phyloP scores from a whole-genome alignment of 1,284 basidiomycete species.

The Sphagnurus paluster region DNA sequence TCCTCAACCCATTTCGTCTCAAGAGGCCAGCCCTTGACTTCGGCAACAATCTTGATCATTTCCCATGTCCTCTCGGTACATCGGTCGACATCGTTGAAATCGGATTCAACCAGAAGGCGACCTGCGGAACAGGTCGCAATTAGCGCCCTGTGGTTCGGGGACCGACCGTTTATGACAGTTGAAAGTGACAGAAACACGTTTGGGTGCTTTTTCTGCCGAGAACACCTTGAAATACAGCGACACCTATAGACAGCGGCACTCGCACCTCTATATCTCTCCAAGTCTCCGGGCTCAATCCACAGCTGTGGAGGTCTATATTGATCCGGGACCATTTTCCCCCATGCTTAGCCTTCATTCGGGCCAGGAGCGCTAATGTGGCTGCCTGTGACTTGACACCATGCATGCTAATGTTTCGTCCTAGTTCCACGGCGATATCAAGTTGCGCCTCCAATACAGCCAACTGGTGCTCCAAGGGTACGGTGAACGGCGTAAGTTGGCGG shows the following conservation, averaged over 20 bases:
- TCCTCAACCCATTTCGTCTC: constrained; percentile 58
- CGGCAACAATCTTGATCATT: constrained; percentile 63
- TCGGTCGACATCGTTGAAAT: constrained; percentile 58
- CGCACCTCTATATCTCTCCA: constrained; percentile 68
- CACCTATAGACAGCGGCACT: constrained; percentile 1
- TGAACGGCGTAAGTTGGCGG: constrained; percentile 64
- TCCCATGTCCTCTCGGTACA: constrained; percentile 65
- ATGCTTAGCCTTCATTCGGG: constrained; percentile 50
- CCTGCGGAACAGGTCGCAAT: constrained; percentile 57
- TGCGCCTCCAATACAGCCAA: constrained; percentile 72
- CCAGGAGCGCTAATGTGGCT: constrained; percentile 62
- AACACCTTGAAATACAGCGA: constrained; percentile 6
- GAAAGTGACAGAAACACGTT: constrained; percentile 82
- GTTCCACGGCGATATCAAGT: constrained; percentile 71
- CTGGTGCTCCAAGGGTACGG: constrained; percentile 74
- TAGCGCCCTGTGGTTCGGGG: constrained; percentile 55
- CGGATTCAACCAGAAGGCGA: constrained; percentile 78
- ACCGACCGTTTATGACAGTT: constrained; percentile 72
- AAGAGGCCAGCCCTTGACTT: constrained; percentile 64
- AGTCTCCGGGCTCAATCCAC: constrained; percentile 68
- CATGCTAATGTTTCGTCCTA: constrained; percentile 70
- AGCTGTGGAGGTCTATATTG: constrained; percentile 79
- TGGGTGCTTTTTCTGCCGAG: constrained; percentile 58
- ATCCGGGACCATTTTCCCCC: constrained; percentile 55
- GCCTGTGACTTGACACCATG: constrained; percentile 77